Evolutionary conservation across 1,284 basidiomycete genomes (phyloP).

Genomic region (Ganoderma resinaceum): DNA sequence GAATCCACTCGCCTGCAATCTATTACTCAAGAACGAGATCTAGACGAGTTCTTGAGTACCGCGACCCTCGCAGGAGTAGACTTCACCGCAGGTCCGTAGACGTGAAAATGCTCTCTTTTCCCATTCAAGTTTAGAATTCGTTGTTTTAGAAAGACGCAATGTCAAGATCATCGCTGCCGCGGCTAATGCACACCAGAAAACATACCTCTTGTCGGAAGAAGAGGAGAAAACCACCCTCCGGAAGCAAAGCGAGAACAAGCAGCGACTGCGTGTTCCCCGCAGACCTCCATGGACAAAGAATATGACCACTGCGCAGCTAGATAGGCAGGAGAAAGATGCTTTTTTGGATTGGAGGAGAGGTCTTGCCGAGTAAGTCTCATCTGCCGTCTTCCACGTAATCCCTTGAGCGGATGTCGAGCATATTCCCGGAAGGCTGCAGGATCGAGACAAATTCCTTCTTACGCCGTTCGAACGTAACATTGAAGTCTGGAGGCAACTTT

Average conservation of each 20-base stretch:
- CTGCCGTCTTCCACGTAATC: not conserved
- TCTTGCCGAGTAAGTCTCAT: constrained; percentile 78
- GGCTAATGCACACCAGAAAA: constrained; percentile 73
- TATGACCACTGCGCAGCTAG: constrained; percentile 81
- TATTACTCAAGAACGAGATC: constrained; percentile 94
- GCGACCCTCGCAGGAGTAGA: constrained; percentile 95
- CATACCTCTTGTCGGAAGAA: constrained; percentile 85
- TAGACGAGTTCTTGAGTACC: constrained; percentile 96
- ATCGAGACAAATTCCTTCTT: constrained; percentile 81
- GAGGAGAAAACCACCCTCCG: constrained; percentile 82
- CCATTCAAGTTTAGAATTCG: constrained; percentile 21
- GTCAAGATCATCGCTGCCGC: constrained; percentile 87
- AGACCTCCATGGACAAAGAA: constrained; percentile 86
- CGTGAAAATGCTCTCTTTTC: not conserved
- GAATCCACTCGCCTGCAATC: constrained; percentile 82
- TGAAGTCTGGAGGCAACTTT: constrained; percentile 96
- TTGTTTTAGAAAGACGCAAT: constrained; percentile 81
- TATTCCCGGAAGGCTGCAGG: constrained; percentile 69
- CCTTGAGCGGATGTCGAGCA: not conserved
- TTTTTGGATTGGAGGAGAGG: constrained; percentile 93
- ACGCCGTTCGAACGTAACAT: constrained; percentile 97
- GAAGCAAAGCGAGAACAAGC: constrained; percentile 78
- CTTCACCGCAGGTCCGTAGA: constrained; percentile 92
- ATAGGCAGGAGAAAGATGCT: constrained; percentile 86
- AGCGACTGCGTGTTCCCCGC: constrained; percentile 83